phyloP scores from a whole-genome alignment of 2,329 filamentous ascomycete species.

The Xylaria sp. region DNA sequence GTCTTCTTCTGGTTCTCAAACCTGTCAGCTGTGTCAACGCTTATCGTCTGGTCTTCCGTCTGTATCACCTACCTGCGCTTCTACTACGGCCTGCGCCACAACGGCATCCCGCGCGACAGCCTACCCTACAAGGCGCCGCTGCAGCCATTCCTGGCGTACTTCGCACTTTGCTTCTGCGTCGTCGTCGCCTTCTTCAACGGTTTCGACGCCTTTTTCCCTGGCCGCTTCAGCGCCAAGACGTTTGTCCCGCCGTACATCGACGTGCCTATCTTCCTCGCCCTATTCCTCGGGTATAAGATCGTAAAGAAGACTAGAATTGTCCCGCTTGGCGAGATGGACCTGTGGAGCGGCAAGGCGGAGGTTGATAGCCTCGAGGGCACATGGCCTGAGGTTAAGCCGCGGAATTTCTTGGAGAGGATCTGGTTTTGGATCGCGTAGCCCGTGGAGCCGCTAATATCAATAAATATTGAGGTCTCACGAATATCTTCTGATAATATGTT shows the following conservation, averaged over 20 bases:
- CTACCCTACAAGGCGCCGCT: slow-evolving; percentile 69
- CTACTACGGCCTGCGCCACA: slow-evolving; percentile 66
- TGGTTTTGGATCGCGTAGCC: slow-evolving; percentile 49
- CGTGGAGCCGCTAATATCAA: too few species aligned
- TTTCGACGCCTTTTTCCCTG: slow-evolving; percentile 72
- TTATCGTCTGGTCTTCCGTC: slow-evolving; percentile 72
- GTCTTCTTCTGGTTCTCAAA: slow-evolving; percentile 52
- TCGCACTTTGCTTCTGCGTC: slow-evolving; percentile 64
- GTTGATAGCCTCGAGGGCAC: slow-evolving; percentile 46
- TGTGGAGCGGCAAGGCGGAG: slow-evolving; percentile 50
- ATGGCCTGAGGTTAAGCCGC: slow-evolving; percentile 45
- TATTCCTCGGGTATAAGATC: slow-evolving; percentile 72
- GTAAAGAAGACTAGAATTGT: slow-evolving; percentile 62
- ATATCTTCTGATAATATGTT: background rate
- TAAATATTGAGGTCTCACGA: too few species aligned
- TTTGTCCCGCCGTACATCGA: slow-evolving; percentile 75
- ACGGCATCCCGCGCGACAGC: slow-evolving; percentile 67
- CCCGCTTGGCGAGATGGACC: slow-evolving; percentile 45
- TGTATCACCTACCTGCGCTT: slow-evolving; percentile 73
- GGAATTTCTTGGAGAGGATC: slow-evolving; percentile 47
- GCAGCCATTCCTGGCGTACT: slow-evolving; percentile 73
- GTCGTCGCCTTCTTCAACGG: slow-evolving; percentile 74
- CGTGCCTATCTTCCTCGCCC: slow-evolving; percentile 67
- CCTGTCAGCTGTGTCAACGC: slow-evolving; percentile 70
- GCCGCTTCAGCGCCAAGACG: slow-evolving; percentile 48